phyloP scores from a whole-genome alignment of 2,329 filamentous ascomycete genomes.

The Cryphonectria radicalis region DNA sequence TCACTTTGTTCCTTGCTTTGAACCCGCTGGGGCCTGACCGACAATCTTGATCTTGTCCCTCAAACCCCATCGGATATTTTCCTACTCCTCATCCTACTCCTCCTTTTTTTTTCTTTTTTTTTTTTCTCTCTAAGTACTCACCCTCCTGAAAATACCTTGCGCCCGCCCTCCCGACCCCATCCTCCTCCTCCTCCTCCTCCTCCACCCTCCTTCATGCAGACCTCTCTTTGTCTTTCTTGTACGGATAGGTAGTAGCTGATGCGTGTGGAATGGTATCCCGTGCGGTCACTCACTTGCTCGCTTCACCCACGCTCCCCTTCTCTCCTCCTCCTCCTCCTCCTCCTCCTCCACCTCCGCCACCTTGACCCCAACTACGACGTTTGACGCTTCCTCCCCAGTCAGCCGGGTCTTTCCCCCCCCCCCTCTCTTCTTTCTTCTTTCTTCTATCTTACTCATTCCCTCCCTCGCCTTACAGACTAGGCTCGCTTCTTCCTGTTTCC shows the following conservation, averaged over 20 bases:
- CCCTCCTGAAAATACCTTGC: background rate
- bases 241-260: constrained; percentile 25
- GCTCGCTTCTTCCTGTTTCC: background rate
- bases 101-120: background rate
- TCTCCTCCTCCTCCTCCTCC: constrained; percentile 14
- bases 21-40: constrained; percentile 13
- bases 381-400: constrained; percentile 11
- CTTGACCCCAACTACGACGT: constrained; percentile 14
- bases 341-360: too few species aligned
- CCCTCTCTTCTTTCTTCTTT: too few species aligned
- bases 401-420: background rate
- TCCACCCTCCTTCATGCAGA: too few species aligned
- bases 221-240: constrained; percentile 19
- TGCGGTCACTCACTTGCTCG: constrained; percentile 24
- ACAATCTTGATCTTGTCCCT: constrained; percentile 16
- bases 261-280: constrained; percentile 23
- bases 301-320: constrained; percentile 14
- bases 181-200: too few species aligned
- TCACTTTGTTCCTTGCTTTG: background rate
- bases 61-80: constrained; percentile 4
- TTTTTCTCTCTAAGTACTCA: background rate
- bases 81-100: background rate
- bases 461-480: background rate
- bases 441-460: background rate
- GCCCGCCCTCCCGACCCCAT: constrained; percentile 2